phyloP scores from a whole-genome alignment of 192 early-diverging fungal species.

The Podochytrium sp. region DNA sequence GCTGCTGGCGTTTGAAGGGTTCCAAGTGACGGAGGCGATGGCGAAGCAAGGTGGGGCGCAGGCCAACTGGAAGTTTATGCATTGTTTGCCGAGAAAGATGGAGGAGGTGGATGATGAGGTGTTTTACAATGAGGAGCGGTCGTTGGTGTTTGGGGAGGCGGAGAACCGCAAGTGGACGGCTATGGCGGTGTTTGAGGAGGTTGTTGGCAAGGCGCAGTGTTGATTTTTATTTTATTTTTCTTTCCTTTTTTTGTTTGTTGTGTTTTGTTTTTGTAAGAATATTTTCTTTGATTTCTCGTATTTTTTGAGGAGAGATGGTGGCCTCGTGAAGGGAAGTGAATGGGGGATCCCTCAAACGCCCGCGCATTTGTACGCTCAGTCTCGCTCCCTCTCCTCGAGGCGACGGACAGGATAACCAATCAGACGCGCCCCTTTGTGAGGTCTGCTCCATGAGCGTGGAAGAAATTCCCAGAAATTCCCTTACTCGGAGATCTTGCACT shows the following conservation, averaged over 20 bases:
- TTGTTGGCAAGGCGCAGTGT: background rate
- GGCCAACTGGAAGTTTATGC: slow-evolving; percentile 95
- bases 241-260: background rate
- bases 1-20: slow-evolving; percentile 83
- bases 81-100: slow-evolving; percentile 94
- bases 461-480: no score
- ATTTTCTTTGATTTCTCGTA: no score
- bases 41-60: slow-evolving; percentile 77
- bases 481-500: no score
- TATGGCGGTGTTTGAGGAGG: slow-evolving; percentile 72
- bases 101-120: slow-evolving; percentile 98
- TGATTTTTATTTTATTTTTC: background rate
- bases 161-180: slow-evolving; percentile 99
- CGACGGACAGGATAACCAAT: no score
- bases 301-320: no score
- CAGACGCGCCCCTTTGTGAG: no score
- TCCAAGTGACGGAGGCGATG: slow-evolving; percentile 84
- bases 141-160: slow-evolving; percentile 94
- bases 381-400: no score
- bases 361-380: no score
- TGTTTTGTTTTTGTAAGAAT: no score
- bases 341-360: no score
- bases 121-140: slow-evolving; percentile 88
- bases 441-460: no score
- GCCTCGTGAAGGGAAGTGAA: no score